Percentiles rank a stretch among this genome's conserved stretches.
Conservation (phyloP, 176 grass and related monocot genomes). For the Ensete glaucum region DNA sequence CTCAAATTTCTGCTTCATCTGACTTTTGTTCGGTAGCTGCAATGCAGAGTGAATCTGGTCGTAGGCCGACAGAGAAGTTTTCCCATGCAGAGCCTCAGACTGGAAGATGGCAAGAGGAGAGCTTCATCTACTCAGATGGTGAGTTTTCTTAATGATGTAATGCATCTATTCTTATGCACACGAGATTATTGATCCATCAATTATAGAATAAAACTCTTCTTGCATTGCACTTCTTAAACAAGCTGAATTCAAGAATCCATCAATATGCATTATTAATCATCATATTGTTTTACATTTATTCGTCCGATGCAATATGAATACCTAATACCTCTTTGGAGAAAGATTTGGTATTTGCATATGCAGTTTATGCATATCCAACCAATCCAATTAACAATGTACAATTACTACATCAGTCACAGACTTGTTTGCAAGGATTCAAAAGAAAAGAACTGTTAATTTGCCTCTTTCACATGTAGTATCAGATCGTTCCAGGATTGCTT, state of each 20-base stretch:
- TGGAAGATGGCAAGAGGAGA: neutral
- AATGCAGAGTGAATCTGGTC: neutral
- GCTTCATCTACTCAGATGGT: neutral
- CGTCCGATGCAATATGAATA: no score
- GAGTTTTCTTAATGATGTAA: neutral
- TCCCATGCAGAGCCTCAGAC: neutral
- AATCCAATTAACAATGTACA: no score
- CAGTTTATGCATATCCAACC: no score
- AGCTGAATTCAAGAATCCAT: neutral
- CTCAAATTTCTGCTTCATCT: constrained; percentile 1
- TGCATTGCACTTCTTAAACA: neutral
- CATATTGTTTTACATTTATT: neutral
- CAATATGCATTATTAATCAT: neutral
- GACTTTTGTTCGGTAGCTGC: neutral
- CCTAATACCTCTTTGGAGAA: no score
- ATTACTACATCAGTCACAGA: no score
- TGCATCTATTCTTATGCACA: neutral
- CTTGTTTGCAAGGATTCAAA: no score
- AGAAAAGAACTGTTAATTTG: neutral
- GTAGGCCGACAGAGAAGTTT: neutral
- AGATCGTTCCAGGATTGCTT: neutral
- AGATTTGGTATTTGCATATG: no score
- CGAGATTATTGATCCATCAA: neutral
- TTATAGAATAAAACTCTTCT: neutral
- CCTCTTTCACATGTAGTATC: neutral